Evolutionary conservation across 352 stramenopile genomes (phyloP), one percentile per base, ranked within the genome.

Genomic region (Halophytophthora polymorphica): DNA sequence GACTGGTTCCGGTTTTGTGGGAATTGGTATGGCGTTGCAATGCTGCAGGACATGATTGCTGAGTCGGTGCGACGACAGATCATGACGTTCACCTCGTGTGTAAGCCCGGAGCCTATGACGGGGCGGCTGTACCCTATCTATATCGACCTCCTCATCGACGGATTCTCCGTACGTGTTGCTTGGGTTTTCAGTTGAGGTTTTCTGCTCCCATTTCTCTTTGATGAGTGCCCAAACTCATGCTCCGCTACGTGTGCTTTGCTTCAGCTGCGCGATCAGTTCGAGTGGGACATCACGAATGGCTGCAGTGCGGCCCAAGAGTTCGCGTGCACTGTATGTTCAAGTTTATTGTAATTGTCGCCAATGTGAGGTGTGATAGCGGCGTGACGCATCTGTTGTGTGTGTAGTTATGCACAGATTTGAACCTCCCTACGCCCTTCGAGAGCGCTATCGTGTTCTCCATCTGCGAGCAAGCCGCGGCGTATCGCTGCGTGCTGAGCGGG

Each of bases 191-290:
- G 25, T 50, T 31, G 14, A 15, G 42, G 10, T 37, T n/a, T 11
- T 19, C 15, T 31, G 33, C 34, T 39, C 22, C 29, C n/a, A 15
- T 35, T 41, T 29, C 39, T n/a, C 48, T 49, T 17, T 46, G 23
- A 1, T 21, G 12, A 10, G 7, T 22, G 3, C 29, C n/a, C 6
- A 28, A 4, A 38, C 28, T 12, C 13, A 38, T 28, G 35, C 22
- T 37, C 35, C 4, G 19, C 44, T 36, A n/a, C 25, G 13, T 48
- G 17, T 50, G 36, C 15, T 45, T 12, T 2, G 25, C 38, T 44
- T 25, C 49, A 91, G 81, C 56, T 91, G 3, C 77, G 73, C 8
- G 81, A 91, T 58, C 81, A 90, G 52, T 87, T 91, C 23, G 81
- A 91, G 47, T 91, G 81, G 81, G 78, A 91, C 45, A 77, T 88